Evolutionary conservation across 2,329 filamentous ascomycete species (phyloP).

Genomic region (Colletotrichum falcatum): DNA sequence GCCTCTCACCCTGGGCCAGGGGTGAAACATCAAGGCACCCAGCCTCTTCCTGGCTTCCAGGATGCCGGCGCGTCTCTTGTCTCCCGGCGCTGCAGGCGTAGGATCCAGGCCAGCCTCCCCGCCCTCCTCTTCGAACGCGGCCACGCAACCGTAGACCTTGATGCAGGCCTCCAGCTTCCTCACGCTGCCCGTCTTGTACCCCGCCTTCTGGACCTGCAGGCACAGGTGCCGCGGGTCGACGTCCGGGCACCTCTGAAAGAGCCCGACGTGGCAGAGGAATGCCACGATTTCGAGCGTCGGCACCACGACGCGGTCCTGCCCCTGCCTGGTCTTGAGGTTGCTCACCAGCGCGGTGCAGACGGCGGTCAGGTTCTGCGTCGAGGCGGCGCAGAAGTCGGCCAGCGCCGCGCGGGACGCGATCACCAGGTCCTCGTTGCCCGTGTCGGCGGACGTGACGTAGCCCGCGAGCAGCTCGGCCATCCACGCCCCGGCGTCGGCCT

Average conservation of each 20-base stretch:
- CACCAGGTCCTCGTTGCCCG: constrained; percentile 81
- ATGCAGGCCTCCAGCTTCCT: constrained; percentile 84
- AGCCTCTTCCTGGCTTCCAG: constrained; percentile 75
- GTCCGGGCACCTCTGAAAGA: constrained; percentile 56
- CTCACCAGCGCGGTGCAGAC: constrained; percentile 64
- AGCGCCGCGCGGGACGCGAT: constrained; percentile 76
- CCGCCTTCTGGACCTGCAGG: constrained; percentile 78
- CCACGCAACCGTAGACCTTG: constrained; percentile 81
- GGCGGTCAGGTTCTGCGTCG: constrained; percentile 54
- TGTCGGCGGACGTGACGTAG: constrained; percentile 78
- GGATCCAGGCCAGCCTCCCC: constrained; percentile 26
- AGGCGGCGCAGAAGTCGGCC: constrained; percentile 62
- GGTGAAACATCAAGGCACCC: constrained; percentile 79
- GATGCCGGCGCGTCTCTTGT: constrained; percentile 57
- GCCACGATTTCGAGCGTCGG: constrained; percentile 82
- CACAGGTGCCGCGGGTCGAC: constrained; percentile 71
- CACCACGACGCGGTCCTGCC: constrained; percentile 77
- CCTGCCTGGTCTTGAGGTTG: constrained; percentile 65
- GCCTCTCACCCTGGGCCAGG: constrained; percentile 79
- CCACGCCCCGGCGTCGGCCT: constrained; percentile 52
- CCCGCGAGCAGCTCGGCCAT: constrained; percentile 71
- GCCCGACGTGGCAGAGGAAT: constrained; percentile 77
- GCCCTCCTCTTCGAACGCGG: constrained; percentile 50
- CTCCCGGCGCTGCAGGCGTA: constrained; percentile 42
- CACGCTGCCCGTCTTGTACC: constrained; percentile 86